A percentile compares a stretch with the other conserved stretches of the same genome.
Evolutionary conservation across 345 rosid genomes (phyloP).

Genomic region (Gossypium ekmanianum): DNA sequence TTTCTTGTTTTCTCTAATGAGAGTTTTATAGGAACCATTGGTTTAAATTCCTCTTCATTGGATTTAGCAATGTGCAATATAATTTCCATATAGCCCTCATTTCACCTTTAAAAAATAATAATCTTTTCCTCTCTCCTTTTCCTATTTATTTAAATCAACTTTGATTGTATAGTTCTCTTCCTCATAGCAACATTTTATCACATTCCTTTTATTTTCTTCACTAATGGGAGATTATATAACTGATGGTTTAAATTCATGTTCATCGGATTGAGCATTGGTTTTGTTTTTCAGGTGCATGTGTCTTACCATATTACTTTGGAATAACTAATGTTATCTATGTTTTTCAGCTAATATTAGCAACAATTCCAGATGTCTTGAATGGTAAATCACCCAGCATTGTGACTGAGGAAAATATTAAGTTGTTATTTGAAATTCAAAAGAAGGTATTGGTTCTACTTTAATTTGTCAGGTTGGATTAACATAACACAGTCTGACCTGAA

Average conservation of each 20-base stretch:
- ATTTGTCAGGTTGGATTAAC: neutral
- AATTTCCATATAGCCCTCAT: neutral
- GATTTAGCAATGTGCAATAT: neutral
- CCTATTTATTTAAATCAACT: neutral
- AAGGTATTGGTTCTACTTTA: slow-evolving; percentile 48
- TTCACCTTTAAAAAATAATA: neutral
- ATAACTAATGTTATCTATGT: slow-evolving; percentile 23
- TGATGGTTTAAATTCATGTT: neutral
- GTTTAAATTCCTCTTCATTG: neutral
- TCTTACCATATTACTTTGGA: neutral
- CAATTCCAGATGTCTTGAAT: slow-evolving; percentile 48
- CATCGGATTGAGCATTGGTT: neutral
- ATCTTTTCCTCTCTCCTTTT: neutral
- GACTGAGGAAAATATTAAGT: slow-evolving; percentile 79
- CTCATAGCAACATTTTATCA: neutral
- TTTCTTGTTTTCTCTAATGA: neutral
- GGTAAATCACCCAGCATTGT: slow-evolving; percentile 65
- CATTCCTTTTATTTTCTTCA: neutral
- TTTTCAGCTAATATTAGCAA: slow-evolving; percentile 78
- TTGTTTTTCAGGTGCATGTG: neutral
- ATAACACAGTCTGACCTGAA: neutral
- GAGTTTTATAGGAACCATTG: neutral
- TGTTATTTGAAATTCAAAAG: slow-evolving; percentile 88
- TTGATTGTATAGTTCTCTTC: neutral
- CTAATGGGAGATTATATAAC: neutral